phyloP scores from a whole-genome alignment of 2,329 filamentous ascomycete species.

The Sporothrix inflata region DNA sequence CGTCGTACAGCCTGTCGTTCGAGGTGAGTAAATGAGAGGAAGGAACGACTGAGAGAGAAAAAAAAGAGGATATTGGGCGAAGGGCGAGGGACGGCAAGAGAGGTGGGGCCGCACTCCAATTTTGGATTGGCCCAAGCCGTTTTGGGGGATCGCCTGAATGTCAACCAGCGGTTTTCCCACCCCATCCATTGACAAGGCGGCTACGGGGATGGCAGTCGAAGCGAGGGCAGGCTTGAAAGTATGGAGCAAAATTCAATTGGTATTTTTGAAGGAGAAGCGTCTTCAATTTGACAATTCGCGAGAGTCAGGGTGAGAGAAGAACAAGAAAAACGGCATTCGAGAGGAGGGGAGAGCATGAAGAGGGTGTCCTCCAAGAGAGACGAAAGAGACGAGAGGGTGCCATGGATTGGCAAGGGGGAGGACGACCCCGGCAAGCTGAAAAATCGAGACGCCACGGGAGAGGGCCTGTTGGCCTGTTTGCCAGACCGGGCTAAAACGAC shows the following conservation, averaged over 20 bases:
- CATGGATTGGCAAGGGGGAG: background rate
- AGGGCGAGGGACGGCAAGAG: constrained; percentile 19
- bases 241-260: background rate
- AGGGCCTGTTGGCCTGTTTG: background rate
- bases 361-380: background rate
- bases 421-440: background rate
- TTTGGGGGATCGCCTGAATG: constrained; percentile 15
- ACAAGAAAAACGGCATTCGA: background rate
- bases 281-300: too few relatives aligned
- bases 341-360: background rate
- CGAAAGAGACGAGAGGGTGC: background rate
- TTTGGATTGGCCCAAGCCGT: constrained; percentile 13
- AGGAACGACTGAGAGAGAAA: background rate
- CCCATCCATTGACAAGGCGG: constrained; percentile 10
- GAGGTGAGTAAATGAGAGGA: background rate
- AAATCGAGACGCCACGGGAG: background rate
- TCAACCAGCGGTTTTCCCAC: background rate
- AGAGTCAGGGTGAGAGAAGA: background rate
- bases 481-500: background rate
- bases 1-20: background rate
- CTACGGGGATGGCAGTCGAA: background rate
- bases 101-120: constrained; percentile 18
- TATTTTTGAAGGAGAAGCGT: background rate
- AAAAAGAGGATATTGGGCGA: background rate
- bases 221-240: too few relatives aligned